Percentiles rank a stretch among this genome's conserved stretches.
Conservation (phyloP, 2,329 filamentous ascomycete species). For the Sphaerostilbella broomeana region DNA sequence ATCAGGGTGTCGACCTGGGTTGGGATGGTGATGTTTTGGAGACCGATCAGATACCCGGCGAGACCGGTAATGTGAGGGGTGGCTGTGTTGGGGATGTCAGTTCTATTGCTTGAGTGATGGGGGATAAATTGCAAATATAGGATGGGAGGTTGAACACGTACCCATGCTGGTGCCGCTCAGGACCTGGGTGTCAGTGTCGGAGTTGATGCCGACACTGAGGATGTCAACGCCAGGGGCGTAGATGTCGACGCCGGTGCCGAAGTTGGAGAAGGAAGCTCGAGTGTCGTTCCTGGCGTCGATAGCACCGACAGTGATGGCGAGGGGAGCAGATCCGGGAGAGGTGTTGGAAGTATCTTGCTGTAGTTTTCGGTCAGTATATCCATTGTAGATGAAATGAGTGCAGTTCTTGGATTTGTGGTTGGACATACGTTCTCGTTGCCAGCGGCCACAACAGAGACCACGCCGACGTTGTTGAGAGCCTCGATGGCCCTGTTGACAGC, state of each 20-base stretch:
- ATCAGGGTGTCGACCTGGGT: slow-evolving; percentile 39
- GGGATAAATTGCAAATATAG: background rate
- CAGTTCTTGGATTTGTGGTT: background rate
- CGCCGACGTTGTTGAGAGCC: slow-evolving; percentile 40
- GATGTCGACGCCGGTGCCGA: slow-evolving; percentile 46
- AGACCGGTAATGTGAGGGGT: slow-evolving; percentile 62
- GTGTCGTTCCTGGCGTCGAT: slow-evolving; percentile 45
- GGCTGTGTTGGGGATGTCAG: slow-evolving; percentile 30
- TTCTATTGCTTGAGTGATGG: too few relatives aligned
- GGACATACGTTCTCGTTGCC: slow-evolving; percentile 46
- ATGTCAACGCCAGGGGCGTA: slow-evolving; percentile 52
- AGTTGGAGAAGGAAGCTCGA: slow-evolving; percentile 53
- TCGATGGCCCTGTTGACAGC: slow-evolving; percentile 52
- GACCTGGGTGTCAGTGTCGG: slow-evolving; percentile 36
- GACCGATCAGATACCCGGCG: slow-evolving; percentile 58
- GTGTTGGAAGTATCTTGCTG: slow-evolving; percentile 42
- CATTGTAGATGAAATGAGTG: background rate
- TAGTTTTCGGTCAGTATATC: slow-evolving; percentile 1
- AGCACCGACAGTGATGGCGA: slow-evolving; percentile 54
- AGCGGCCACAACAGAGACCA: slow-evolving; percentile 54
- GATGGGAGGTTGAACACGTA: slow-evolving; percentile 17
- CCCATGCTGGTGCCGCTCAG: slow-evolving; percentile 55
- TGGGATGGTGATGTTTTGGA: slow-evolving; percentile 42
- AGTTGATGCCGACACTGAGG: slow-evolving; percentile 45
- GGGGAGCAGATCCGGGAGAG: slow-evolving; percentile 49